phyloP scores from a whole-genome alignment of 2,329 filamentous ascomycete species.

The Penicillium griseofulvum region DNA sequence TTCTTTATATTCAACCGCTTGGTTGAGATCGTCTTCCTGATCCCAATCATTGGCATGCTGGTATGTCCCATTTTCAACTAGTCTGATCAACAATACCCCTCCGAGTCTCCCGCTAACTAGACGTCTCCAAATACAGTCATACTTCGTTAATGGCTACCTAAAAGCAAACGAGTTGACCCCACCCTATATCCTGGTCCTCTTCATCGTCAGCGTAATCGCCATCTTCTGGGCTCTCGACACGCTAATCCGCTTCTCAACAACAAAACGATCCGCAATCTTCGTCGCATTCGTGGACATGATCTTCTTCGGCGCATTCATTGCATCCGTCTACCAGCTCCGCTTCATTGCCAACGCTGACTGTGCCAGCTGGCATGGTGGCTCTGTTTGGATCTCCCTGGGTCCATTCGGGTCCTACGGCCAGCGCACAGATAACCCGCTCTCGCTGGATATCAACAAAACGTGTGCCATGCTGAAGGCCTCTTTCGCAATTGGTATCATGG shows the following conservation, averaged over 20 bases:
- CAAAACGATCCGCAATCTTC: slow-evolving; percentile 58
- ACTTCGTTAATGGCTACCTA: slow-evolving; percentile 61
- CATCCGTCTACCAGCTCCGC: slow-evolving; percentile 58
- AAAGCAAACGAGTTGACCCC: slow-evolving; percentile 58
- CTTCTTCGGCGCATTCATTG: slow-evolving; percentile 64
- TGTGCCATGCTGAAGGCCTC: slow-evolving; percentile 90
- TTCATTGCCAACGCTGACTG: slow-evolving; percentile 65
- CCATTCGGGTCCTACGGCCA: slow-evolving; percentile 57
- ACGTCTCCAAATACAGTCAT: slow-evolving; percentile 40
- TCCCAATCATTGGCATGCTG: slow-evolving; percentile 63
- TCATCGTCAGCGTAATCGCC: slow-evolving; percentile 62
- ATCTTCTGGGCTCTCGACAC: slow-evolving; percentile 62
- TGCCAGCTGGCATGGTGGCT: slow-evolving; percentile 53
- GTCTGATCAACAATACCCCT: slow-evolving; percentile 1
- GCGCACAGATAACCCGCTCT: slow-evolving; percentile 47
- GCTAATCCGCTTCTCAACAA: slow-evolving; percentile 58
- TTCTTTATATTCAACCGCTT: slow-evolving; percentile 63
- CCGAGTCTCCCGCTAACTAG: neutral
- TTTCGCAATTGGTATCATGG: slow-evolving; percentile 90
- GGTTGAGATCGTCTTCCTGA: slow-evolving; percentile 60
- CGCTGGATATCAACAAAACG: slow-evolving; percentile 64
- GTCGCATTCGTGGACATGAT: slow-evolving; percentile 61
- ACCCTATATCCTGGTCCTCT: slow-evolving; percentile 60
- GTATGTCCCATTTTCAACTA: slow-evolving; percentile 31
- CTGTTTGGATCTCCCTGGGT: slow-evolving; percentile 61